Evolutionary conservation across 768 basidiomycete species (phyloP), one percentile per base, ranked within the genome.

Genomic region (Hericium alpestre): DNA sequence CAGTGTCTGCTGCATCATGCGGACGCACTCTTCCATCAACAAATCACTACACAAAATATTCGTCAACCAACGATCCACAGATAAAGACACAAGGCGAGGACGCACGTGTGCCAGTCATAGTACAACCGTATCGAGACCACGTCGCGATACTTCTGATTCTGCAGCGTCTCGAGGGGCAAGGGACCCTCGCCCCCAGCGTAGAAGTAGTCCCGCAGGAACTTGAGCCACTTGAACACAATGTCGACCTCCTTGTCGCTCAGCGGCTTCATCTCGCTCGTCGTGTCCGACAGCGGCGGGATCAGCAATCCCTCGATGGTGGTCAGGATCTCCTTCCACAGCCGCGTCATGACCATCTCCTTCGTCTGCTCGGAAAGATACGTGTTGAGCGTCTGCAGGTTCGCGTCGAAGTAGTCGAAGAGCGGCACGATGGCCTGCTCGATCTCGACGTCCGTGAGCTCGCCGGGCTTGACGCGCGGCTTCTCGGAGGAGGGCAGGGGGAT

Each of bases 211-310:
- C 87, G 77, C 67, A 99, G 66, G 76, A 97, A 97, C 91, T 93
- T 94, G 55, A 98, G 69, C 92, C 96, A 97, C 69, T 93, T 95
- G 75, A 97, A 92, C n/a, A 94, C 95, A 58, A 97, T 87, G 67
- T 98, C 96, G 39, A 98, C 89, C 72, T 97, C 96, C 71, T 95
- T 94, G 65, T 98, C 96, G 25, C 79, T 85, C 66, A 99, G 69
- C 1, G 93, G 87, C 63, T 90, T 87, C 91, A 98, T 87, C 55
- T 93, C 89, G 47, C 92, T 92, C 10, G 86, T 76, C 16, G 80
- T 72, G 59, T 95, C 91, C 5, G 87, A 90, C 56, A 99, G 70
- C 2, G 94, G 90, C 3, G 96, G 96, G 15, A 98, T 85, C 59
- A 98, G 79, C 62, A 98, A 71, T 10, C 83, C 85, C 66, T 97